Conservation (phyloP, 1,139 yeast species). For the Saccharomyces hybrid region DNA sequence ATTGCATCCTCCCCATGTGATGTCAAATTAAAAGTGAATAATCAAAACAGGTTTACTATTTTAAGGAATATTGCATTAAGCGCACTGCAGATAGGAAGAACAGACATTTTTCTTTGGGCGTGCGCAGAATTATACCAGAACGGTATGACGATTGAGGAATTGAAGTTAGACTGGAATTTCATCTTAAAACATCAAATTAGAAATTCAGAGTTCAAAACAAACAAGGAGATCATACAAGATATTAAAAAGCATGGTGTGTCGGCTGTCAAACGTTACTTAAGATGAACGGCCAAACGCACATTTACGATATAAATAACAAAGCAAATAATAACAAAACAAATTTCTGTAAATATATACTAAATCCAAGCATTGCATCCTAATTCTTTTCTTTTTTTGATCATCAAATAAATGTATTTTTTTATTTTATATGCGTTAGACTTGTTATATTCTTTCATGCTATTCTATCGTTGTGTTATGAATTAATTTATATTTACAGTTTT, state of each 20-base stretch:
- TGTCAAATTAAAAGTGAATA: conserved; percentile 16
- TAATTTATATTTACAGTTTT: neutral
- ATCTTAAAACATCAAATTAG: conserved; percentile 19
- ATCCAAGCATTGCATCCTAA: neutral
- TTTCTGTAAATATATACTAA: neutral
- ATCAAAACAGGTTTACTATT: conserved; percentile 17
- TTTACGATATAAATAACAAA: neutral
- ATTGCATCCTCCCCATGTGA: conserved; percentile 12
- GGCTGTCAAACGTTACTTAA: neutral
- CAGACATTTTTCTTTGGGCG: conserved; percentile 24
- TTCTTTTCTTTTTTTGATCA: neutral
- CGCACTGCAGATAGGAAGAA: conserved; percentile 14
- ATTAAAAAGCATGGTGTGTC: conserved; percentile 1
- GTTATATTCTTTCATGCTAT: neutral
- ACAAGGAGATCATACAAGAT: conserved; percentile 5
- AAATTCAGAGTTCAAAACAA: conserved; percentile 6
- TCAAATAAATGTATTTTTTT: neutral
- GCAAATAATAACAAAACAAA: neutral
- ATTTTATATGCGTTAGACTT: neutral
- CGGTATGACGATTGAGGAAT: conserved; percentile 20
- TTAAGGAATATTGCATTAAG: conserved; percentile 20
- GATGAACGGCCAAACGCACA: conserved; percentile 40
- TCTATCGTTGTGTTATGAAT: neutral
- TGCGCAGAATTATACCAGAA: conserved; percentile 16
- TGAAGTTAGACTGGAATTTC: conserved; percentile 20